These are phyloP conservation scores for Melanomma pulvis-pyrius DNA, from an alignment of 495 filamentous ascomycete genomes.

Conservation along the genomic window DNA sequence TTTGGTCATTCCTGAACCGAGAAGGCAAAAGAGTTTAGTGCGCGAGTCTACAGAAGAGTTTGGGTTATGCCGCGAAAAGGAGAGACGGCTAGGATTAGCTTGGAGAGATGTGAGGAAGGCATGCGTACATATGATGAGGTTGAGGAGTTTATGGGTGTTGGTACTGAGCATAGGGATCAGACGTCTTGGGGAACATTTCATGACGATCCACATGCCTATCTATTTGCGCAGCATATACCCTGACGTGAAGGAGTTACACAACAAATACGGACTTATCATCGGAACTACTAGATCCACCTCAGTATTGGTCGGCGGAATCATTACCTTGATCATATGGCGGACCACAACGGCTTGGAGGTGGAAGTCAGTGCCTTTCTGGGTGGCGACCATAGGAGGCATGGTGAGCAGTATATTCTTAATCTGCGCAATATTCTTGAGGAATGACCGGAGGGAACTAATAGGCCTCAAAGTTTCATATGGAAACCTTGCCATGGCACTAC, in stretches of 20 bases:
- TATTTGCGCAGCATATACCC: background rate
- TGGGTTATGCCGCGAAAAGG: background rate
- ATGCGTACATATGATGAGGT: conserved; percentile 34
- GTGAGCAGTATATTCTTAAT: conserved; percentile 43
- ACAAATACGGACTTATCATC: conserved; percentile 44
- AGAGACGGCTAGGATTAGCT: conserved; percentile 7
- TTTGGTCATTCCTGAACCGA: background rate
- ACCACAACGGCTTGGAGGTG: conserved; percentile 14
- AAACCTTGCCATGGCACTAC: conserved; percentile 40
- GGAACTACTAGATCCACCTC: conserved; percentile 43
- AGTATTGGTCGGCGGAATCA: conserved; percentile 40
- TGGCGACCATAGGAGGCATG: conserved; percentile 46
- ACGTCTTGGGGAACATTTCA: conserved; percentile 41
- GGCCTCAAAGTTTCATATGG: conserved; percentile 42
- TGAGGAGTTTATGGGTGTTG: conserved; percentile 45
- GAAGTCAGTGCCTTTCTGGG: conserved; percentile 37
- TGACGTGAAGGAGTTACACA: conserved; percentile 24
- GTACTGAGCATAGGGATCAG: conserved; percentile 36
- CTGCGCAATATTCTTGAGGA: conserved; percentile 40
- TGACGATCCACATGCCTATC: conserved; percentile 15
- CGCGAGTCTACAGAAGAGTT: background rate
- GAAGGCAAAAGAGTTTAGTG: background rate
- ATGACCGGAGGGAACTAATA: conserved; percentile 17
- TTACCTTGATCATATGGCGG: conserved; percentile 32
- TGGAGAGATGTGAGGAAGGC: conserved; percentile 34